Percentiles rank a stretch among this genome's conserved stretches.
These are phyloP conservation scores for Bruguiera parviflora DNA, from an alignment of 345 rosid genomes.

Conservation along the genomic window DNA sequence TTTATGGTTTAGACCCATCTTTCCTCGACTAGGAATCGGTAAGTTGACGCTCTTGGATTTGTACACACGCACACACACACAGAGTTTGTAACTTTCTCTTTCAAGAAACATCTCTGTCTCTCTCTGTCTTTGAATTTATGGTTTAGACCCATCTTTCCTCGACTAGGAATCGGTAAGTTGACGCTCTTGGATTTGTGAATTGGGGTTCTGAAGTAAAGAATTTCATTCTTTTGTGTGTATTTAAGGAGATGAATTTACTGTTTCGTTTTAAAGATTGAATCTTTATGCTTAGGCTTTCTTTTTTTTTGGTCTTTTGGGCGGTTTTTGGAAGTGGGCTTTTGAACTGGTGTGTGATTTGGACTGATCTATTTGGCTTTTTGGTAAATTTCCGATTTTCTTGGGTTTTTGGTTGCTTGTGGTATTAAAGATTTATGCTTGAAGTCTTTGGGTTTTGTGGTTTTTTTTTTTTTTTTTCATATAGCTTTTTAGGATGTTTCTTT, in stretches of 20 bases:
- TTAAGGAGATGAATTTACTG: not conserved
- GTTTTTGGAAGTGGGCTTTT: conserved; percentile 7
- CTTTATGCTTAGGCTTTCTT: not conserved
- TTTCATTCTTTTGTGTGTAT: conserved; percentile 10
- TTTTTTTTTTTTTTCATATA: not conserved
- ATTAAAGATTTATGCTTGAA: not conserved
- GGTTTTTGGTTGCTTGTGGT: not conserved
- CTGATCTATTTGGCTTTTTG: not conserved
- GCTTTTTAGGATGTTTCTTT: not conserved
- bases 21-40: conserved; percentile 24
- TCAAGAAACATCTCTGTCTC: conserved; percentile 5
- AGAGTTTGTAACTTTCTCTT: conserved; percentile 1
- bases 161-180: conserved; percentile 29
- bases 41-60: conserved; percentile 33
- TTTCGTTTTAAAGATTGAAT: not conserved
- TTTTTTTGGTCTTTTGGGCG: conserved; percentile 8
- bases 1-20: conserved; percentile 14
- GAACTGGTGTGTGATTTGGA: not conserved
- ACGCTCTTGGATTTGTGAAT: conserved; percentile 33
- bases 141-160: conserved; percentile 15
- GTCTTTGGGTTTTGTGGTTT: conserved; percentile 5
- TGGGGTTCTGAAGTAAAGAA: conserved; percentile 34
- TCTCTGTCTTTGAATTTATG: conserved; percentile 18
- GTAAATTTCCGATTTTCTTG: not conserved
- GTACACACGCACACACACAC: not conserved